phyloP scores from a whole-genome alignment of 208 protist genomes.

The Acanthamoeba culbertsoni region DNA sequence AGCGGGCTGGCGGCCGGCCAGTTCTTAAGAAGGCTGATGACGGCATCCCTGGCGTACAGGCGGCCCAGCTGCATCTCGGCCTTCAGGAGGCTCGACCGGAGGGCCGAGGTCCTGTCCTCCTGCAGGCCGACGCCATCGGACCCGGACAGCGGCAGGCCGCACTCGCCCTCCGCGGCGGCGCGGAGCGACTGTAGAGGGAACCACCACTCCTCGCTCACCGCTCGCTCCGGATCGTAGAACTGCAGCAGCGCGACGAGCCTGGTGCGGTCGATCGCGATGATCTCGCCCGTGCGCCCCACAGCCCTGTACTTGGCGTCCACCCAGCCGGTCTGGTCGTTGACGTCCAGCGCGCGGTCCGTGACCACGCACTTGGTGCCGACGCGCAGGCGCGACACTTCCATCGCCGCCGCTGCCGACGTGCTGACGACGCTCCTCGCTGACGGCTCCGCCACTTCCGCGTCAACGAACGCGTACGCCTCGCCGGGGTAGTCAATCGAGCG shows the following conservation, averaged over 20 bases:
- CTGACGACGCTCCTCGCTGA: not conserved
- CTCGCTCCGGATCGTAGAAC: conserved; percentile 21
- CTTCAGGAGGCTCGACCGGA: not conserved
- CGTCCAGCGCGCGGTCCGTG: not conserved
- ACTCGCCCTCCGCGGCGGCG: not conserved
- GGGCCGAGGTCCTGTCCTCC: not conserved
- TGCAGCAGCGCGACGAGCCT: conserved; percentile 14
- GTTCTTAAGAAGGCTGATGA: conserved; percentile 42
- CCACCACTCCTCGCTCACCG: conserved; percentile 34
- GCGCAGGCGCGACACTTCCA: conserved; percentile 14
- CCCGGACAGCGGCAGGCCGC: not conserved
- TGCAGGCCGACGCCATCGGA: not conserved
- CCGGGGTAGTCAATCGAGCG: not conserved
- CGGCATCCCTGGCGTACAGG: not conserved
- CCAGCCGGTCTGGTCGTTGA: not conserved
- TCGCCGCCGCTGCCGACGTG: not conserved
- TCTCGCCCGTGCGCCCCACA: conserved; percentile 4
- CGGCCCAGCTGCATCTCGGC: not conserved
- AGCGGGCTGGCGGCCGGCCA: conserved; percentile 14
- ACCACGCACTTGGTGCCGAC: conserved; percentile 34
- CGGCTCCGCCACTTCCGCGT: not conserved
- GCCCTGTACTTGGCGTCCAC: conserved; percentile 4
- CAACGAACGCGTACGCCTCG: conserved; percentile 14
- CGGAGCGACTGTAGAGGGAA: conserved; percentile 36
- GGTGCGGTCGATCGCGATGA: not conserved